These are phyloP conservation scores for Fusarium napiforme DNA, from an alignment of 2,329 filamentous ascomycete species.

Conservation along the genomic window DNA sequence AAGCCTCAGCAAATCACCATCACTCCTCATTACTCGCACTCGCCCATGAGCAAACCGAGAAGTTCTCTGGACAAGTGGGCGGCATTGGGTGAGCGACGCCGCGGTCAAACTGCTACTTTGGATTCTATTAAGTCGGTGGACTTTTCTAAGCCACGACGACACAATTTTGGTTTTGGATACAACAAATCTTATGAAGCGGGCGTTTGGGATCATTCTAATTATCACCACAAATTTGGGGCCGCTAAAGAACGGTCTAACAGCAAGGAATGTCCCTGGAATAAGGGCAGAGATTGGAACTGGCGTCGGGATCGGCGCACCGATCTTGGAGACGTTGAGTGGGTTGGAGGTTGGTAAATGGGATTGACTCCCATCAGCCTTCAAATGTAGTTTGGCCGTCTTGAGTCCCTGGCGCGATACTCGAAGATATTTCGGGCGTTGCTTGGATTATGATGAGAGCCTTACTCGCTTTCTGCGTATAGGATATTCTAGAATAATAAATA, in stretches of 20 bases:
- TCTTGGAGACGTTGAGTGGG: conserved; percentile 89
- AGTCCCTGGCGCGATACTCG: conserved; percentile 37
- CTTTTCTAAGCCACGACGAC: conserved; percentile 59
- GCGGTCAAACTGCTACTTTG: conserved; percentile 66
- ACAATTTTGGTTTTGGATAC: conserved; percentile 57
- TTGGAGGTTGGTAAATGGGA: conserved; percentile 85
- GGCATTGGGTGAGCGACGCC: conserved; percentile 83
- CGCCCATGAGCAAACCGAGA: conserved; percentile 72
- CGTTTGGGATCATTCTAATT: conserved; percentile 59
- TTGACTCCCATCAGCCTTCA: conserved; percentile 59
- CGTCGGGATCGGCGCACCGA: conserved; percentile 71
- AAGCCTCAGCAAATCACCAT: conserved; percentile 50
- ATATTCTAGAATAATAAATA: conserved; percentile 64
- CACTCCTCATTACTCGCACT: conserved; percentile 70
- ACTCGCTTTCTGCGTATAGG: conserved; percentile 75
- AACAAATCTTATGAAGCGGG: conserved; percentile 61
- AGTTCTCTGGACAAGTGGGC: conserved; percentile 84
- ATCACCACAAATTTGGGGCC: conserved; percentile 47
- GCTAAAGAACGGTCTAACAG: conserved; percentile 54
- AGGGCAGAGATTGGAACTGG: conserved; percentile 70
- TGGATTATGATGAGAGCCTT: conserved; percentile 53
- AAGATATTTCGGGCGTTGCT: conserved; percentile 40
- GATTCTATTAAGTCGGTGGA: conserved; percentile 63
- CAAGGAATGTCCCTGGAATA: conserved; percentile 67
- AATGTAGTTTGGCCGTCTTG: conserved; percentile 66